Evolutionary conservation across 495 filamentous ascomycete species (phyloP).

Genomic region (Paragyromitra xinjiangensis): DNA sequence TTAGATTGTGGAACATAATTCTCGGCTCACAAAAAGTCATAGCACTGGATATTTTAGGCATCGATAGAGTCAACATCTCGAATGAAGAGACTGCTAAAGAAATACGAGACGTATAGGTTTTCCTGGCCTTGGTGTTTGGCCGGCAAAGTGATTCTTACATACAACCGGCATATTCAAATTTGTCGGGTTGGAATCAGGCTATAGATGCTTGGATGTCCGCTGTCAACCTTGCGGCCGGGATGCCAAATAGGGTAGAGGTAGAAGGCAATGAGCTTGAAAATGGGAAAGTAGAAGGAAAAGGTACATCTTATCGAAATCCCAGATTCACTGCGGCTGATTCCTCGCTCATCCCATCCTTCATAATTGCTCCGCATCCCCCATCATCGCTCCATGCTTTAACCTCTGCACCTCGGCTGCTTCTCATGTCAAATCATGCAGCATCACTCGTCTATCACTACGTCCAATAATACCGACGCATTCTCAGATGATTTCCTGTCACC

Average conservation of each 20-base stretch:
- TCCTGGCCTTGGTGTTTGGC: neutral
- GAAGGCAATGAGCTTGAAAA: neutral
- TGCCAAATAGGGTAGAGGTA: neutral
- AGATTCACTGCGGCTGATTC: neutral
- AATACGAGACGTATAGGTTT: neutral
- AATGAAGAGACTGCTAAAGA: neutral
- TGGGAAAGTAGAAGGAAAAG: slow-evolving; percentile 3
- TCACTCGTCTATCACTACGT: slow-evolving; percentile 20
- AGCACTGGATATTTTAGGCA: neutral
- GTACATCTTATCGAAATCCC: slow-evolving; percentile 2
- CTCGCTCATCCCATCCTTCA: neutral
- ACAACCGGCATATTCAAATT: neutral
- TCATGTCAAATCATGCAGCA: slow-evolving; percentile 17
- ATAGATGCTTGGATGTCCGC: neutral
- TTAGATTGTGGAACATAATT: neutral
- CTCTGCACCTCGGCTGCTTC: slow-evolving; percentile 9
- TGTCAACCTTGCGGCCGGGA: slow-evolving; percentile 8
- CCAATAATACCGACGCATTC: neutral
- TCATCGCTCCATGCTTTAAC: neutral
- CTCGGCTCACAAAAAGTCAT: no score
- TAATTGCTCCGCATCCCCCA: neutral
- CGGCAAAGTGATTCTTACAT: neutral
- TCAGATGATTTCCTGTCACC: neutral
- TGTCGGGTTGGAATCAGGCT: neutral
- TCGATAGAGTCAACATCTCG: neutral